These are phyloP conservation scores for Cryptosporidium meleagridis DNA, from an alignment of 169 alveolate genomes.

Conservation along the genomic window DNA sequence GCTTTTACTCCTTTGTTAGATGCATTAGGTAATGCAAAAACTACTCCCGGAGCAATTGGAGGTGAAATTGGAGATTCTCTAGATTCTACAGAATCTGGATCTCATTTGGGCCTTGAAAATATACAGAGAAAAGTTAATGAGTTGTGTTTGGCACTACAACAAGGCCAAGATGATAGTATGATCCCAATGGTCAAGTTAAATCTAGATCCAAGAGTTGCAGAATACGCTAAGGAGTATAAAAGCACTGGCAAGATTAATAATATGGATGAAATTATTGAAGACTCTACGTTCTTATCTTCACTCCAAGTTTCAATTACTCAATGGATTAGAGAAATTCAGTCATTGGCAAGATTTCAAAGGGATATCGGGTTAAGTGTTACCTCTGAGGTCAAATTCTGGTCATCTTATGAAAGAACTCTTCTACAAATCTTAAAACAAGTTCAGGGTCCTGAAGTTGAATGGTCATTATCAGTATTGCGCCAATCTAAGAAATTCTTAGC, in stretches of 20 bases:
- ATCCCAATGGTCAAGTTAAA: constrained; percentile 90
- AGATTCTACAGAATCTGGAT: constrained; percentile 7
- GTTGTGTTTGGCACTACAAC: constrained; percentile 89
- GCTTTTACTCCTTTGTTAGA: constrained; percentile 78
- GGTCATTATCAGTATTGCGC: constrained; percentile 89
- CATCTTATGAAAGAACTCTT: constrained; percentile 87
- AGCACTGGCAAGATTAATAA: constrained; percentile 72
- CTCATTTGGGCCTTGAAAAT: constrained; percentile 53
- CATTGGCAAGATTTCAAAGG: constrained; percentile 82
- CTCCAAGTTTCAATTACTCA: constrained; percentile 83
- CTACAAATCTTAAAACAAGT: constrained; percentile 85
- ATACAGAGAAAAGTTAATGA: constrained; percentile 85
- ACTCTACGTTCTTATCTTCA: constrained; percentile 75
- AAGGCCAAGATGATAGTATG: constrained; percentile 92
- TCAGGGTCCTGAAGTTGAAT: constrained; percentile 89
- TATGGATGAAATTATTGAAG: constrained; percentile 78
- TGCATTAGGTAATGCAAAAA: constrained; percentile 44
- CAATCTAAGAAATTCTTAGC: constrained; percentile 90
- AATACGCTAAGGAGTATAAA: constrained; percentile 83
- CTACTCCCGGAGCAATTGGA: constrained; percentile 19
- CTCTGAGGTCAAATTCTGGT: constrained; percentile 89
- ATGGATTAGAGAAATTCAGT: constrained; percentile 86
- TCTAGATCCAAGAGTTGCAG: constrained; percentile 88
- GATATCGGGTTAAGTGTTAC: constrained; percentile 83
- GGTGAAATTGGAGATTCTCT: constrained; percentile 8